Conservation (phyloP, 208 protist species). For the Acanthamoeba culbertsoni region DNA sequence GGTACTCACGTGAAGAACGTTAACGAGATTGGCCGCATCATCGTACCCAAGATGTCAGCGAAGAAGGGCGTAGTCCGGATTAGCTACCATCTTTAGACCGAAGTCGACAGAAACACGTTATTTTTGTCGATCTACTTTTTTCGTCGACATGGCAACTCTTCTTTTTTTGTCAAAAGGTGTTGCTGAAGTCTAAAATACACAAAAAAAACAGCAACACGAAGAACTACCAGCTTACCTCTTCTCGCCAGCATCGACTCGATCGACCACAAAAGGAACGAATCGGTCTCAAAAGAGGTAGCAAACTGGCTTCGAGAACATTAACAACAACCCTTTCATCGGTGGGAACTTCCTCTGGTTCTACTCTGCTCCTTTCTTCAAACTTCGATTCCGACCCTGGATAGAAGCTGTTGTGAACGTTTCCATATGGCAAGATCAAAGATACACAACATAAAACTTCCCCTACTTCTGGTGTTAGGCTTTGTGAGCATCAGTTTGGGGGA, state of each 20-base stretch:
- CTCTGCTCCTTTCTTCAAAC: neutral
- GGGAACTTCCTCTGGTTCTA: neutral
- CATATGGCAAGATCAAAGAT: neutral
- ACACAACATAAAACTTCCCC: neutral
- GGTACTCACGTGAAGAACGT: constrained; percentile 15
- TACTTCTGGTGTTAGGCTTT: no score
- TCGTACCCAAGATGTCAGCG: neutral
- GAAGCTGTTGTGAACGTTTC: neutral
- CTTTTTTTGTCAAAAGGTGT: neutral
- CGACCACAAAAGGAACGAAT: neutral
- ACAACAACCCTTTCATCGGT: neutral
- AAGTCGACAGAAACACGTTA: neutral
- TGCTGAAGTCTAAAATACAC: neutral
- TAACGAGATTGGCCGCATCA: neutral
- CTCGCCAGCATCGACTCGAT: neutral
- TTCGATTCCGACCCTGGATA: neutral
- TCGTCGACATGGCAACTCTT: neutral
- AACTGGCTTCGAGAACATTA: neutral
- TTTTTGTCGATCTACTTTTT: neutral
- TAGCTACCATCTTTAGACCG: neutral
- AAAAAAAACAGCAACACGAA: no score
- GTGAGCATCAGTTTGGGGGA: no score
- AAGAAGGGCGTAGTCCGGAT: constrained; percentile 23
- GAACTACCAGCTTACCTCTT: no score
- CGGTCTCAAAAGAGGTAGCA: neutral